phyloP scores from a whole-genome alignment of 1,284 basidiomycete genomes.

The Fomes fomentarius region DNA sequence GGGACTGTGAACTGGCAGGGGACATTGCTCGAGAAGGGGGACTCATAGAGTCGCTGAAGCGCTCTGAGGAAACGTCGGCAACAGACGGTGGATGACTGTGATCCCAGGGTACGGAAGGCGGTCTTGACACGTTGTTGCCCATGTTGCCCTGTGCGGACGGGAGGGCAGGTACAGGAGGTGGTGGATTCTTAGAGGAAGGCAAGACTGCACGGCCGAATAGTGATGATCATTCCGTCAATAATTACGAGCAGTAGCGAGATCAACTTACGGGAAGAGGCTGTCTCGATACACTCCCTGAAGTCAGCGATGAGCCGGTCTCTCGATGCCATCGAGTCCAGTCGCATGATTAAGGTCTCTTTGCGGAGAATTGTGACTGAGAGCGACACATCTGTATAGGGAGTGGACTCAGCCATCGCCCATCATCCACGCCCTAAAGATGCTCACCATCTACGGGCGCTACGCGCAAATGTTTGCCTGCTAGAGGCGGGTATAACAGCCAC shows the following conservation, averaged over 20 bases:
- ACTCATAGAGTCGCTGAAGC: constrained; percentile 26
- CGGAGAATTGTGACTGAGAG: constrained; percentile 85
- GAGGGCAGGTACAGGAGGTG: constrained; percentile 31
- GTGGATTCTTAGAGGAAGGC: constrained; percentile 49
- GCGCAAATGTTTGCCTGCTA: constrained; percentile 92
- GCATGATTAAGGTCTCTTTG: constrained; percentile 83
- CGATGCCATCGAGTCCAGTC: constrained; percentile 61
- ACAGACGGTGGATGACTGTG: constrained; percentile 21
- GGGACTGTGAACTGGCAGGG: constrained; percentile 22
- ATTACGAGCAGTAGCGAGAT: background rate
- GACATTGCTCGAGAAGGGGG: constrained; percentile 30
- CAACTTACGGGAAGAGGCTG: constrained; percentile 73
- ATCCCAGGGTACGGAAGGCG: constrained; percentile 21
- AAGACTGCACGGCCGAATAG: constrained; percentile 44
- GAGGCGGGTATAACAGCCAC: constrained; percentile 94
- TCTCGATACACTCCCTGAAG: constrained; percentile 84
- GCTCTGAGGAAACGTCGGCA: constrained; percentile 11
- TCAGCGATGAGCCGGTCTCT: constrained; percentile 76
- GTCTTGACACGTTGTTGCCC: constrained; percentile 25
- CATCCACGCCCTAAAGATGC: background rate
- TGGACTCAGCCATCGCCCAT: background rate
- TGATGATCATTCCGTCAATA: background rate
- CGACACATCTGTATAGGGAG: constrained; percentile 55
- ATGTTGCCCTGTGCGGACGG: constrained; percentile 19
- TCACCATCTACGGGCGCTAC: constrained; percentile 63